Percentiles rank a stretch among this genome's conserved stretches.
Conservation (phyloP, 1,139 yeast genomes). For the Kodamaea derodonti region DNA sequence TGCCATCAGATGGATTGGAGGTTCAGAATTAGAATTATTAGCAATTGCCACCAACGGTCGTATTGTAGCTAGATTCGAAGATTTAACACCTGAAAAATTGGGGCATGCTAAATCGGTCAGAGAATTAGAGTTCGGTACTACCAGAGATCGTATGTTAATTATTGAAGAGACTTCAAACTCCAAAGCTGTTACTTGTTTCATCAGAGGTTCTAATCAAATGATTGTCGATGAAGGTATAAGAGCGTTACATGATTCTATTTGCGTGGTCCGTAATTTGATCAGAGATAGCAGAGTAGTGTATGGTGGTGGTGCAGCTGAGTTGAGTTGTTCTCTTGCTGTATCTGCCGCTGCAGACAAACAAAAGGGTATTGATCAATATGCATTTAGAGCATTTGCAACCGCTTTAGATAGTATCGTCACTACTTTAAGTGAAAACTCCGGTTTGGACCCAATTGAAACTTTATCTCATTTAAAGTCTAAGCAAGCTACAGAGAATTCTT, state of each 20-base stretch:
- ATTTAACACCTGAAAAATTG: slow-evolving; percentile 72
- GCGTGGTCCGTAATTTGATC: slow-evolving; percentile 94
- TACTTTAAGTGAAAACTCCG: slow-evolving; percentile 96
- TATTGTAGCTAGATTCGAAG: slow-evolving; percentile 96
- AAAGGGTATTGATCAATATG: slow-evolving; percentile 95
- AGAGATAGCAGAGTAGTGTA: slow-evolving; percentile 91
- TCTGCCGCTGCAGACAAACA: slow-evolving; percentile 89
- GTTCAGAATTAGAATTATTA: slow-evolving; percentile 90
- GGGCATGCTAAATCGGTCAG: slow-evolving; percentile 84
- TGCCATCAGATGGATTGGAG: slow-evolving; percentile 99
- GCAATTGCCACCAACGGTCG: slow-evolving; percentile 98
- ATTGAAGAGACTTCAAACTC: slow-evolving; percentile 88
- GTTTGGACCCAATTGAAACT: slow-evolving; percentile 89
- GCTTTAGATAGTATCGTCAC: slow-evolving; percentile 92
- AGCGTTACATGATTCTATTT: slow-evolving; percentile 93
- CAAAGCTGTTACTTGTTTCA: slow-evolving; percentile 88
- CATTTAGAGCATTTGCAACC: slow-evolving; percentile 89
- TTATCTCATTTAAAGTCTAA: slow-evolving; percentile 78
- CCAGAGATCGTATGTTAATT: slow-evolving; percentile 92
- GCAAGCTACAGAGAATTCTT: slow-evolving; percentile 69
- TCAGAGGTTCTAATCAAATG: slow-evolving; percentile 97
- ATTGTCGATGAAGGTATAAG: slow-evolving; percentile 95
- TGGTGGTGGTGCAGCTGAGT: slow-evolving; percentile 99
- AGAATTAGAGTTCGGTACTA: slow-evolving; percentile 93
- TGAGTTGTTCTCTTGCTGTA: slow-evolving; percentile 88